Evolutionary conservation across 495 filamentous ascomycete genomes (phyloP), one percentile per base, ranked within the genome.

Genomic region (Talaromyces trachyspermus): DNA sequence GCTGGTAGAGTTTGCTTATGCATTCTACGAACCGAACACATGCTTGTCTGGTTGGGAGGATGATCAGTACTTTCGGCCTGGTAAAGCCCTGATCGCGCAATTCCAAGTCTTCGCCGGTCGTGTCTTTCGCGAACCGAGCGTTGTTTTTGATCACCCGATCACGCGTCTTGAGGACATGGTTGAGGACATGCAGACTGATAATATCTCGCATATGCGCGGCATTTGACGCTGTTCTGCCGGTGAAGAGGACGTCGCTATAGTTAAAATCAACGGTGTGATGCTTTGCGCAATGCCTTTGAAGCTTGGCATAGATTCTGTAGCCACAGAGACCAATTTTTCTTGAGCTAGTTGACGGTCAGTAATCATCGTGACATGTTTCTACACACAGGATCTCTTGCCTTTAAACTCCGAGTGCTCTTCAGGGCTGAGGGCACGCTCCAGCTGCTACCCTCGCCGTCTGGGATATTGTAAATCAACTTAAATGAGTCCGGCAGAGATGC

Each of bases 1-100:
- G 85, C 53, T 84, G 75, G 65, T 78, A 82, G 42, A 95, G 61
- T 2, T 72, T 67, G 22, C 81, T 79, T 24, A 98, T 85, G 6
- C 71, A 74, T 32, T 95, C 77, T 25, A 95, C 72, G 53, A 79
- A 80, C 52, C 81, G 79, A 37, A 85, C 84, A 51, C 88, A 94
- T 2, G 87, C 81, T 54, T 95, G 81, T 36, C 88, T 75, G 1
- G 92, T 97, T 2, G 92, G 91, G 6, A 95, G 65, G 30, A 98
- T 72, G 53, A 95, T 83, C 18, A 98, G 76, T 14, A 96, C 81
- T 56, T 95, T 96, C 5, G 94, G 92, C 2, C 92, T 76, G 0
- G 92, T 95, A 61, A 96, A 98, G 3, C 94, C 92, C 65, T 97
- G 92, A 61, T 97, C 94, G 36, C 89, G 80, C 22, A 89, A 70